Evolutionary conservation across 495 filamentous ascomycete genomes (phyloP).

Genomic region (Pseudotulostoma volvatum): DNA sequence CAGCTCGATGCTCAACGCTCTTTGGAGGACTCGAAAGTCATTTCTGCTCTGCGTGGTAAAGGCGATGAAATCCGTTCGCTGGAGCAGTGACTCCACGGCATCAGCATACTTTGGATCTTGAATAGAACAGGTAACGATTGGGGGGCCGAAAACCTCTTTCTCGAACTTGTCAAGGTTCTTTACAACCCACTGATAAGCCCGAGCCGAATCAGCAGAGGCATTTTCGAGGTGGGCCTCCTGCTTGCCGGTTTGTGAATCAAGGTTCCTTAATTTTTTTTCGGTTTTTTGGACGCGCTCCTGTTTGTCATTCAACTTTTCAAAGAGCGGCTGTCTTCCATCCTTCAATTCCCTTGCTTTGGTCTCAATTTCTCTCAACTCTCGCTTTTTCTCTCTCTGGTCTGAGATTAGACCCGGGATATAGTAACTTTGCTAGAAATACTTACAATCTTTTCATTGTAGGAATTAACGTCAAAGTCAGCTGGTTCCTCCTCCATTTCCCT

Average conservation of each 20-base stretch:
- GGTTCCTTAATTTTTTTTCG: constrained; percentile 33
- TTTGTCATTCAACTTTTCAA: constrained; percentile 14
- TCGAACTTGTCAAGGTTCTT: constrained; percentile 56
- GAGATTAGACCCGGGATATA: constrained; percentile 3
- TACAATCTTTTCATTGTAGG: constrained; percentile 35
- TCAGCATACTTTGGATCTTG: constrained; percentile 59
- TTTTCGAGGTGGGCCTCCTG: constrained; percentile 44
- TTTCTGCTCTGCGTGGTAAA: constrained; percentile 59
- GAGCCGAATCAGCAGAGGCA: constrained; percentile 42
- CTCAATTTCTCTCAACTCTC: constrained; percentile 17
- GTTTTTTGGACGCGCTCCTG: constrained; percentile 17
- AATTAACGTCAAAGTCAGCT: constrained; percentile 35
- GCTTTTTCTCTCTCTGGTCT: constrained; percentile 23
- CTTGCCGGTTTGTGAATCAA: constrained; percentile 66
- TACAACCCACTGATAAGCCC: constrained; percentile 67
- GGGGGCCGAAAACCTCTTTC: constrained; percentile 69
- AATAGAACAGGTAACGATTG: constrained; percentile 65
- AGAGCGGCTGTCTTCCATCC: constrained; percentile 9
- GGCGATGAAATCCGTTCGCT: constrained; percentile 43
- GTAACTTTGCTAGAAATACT: constrained; percentile 7
- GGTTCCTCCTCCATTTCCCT: constrained; percentile 32
- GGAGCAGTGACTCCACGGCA: constrained; percentile 55
- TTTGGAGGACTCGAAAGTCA: constrained; percentile 55
- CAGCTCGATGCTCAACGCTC: constrained; percentile 26
- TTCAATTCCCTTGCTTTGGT: constrained; percentile 18